Base-by-base conservation (phyloP, 2,329 filamentous ascomycete species). In the Westerdykella sp. region DNA sequence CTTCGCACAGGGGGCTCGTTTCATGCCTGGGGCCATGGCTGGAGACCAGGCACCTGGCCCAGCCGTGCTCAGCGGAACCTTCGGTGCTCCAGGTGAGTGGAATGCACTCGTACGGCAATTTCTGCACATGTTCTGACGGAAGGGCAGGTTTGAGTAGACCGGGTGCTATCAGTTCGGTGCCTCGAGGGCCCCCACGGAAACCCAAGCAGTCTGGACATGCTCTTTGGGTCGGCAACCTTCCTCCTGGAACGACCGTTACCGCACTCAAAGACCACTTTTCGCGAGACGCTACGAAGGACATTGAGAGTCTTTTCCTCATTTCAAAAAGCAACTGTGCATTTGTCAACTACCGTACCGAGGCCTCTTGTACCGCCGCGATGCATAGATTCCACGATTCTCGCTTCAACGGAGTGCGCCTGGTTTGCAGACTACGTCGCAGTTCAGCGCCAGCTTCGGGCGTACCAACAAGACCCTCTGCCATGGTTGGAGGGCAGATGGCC, bases 251-350 rank as follows among this genome's bases (percentile, higher is more conserved):
- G 1, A 83, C 83, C 34, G 75, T 97, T 11, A 82, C 88, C 67
- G 85, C 79, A 45, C 72, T 97, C n/a, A 95, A 96, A 41, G 81
- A 93, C 46, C 87, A 96, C 62, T 93, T 96, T 45, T 94, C 87
- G 48, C 81, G 80, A 49, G 84, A 90, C 51, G 83, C 87, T 0
- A 77, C 76, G 0, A 79, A 74, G 34, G 78, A 89, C 1, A 80
- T 97, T 16, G 86, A 95, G 62, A 95, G 89, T 37, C 73, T 97
- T 0, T 96, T 97, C 54, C 72, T 97, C 30, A 97, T 97, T 34
- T 91, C 90, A 0, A 96, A 96, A 66, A 96, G 90, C 64, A 96
- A 96, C 62, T 97, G 91, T 60, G 91, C 90, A 0, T 97, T 97
- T 70, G 88, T 95, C 51, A 97, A 97, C 60, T 97, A 94, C 65